A percentile compares a stretch with the other conserved stretches of the same genome.
phyloP scores from a whole-genome alignment of 148 eudicot genomes.

The Rhododendron molle region DNA sequence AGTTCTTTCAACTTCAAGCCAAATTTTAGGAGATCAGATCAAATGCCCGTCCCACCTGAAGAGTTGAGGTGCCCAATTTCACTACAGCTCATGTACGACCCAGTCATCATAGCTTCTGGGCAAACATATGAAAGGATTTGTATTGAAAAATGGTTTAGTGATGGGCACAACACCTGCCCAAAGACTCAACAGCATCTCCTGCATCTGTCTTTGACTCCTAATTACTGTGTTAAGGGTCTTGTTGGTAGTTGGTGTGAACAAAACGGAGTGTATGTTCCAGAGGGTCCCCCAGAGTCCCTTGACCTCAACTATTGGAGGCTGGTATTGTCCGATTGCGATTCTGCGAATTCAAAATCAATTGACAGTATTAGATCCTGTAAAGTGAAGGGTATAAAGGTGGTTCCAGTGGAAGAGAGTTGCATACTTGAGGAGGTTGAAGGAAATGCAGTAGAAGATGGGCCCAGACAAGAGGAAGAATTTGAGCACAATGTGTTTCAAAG shows the following conservation, averaged over 20 bases:
- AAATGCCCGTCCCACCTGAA: conserved; percentile 62
- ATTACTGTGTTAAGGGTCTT: conserved; percentile 48
- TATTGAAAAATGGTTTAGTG: conserved; percentile 82
- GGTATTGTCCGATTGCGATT: conserved; percentile 68
- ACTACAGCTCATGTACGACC: conserved; percentile 66
- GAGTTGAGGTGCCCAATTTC: conserved; percentile 75
- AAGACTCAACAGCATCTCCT: conserved; percentile 46
- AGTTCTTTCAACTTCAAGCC: conserved; percentile 84
- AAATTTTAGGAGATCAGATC: conserved; percentile 57
- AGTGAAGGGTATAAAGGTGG: conserved; percentile 62
- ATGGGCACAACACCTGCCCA: conserved; percentile 76
- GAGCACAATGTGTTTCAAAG: conserved; percentile 35
- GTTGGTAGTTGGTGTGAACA: conserved; percentile 57
- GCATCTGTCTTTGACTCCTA: conserved; percentile 47
- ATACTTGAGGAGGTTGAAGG: conserved; percentile 55
- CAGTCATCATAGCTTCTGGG: conserved; percentile 82
- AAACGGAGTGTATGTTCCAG: conserved; percentile 48
- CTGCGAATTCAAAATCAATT: conserved; percentile 42
- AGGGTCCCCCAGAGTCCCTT: conserved; percentile 88
- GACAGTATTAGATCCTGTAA: conserved; percentile 54
- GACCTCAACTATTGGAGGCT: conserved; percentile 98
- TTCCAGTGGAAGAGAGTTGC: conserved; percentile 53
- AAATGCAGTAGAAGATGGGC: conserved; percentile 46
- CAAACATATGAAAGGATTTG: conserved; percentile 72
- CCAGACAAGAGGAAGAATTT: conserved; percentile 35